Conservation (phyloP, 495 filamentous ascomycete genomes). For the Daldinia grandis region DNA sequence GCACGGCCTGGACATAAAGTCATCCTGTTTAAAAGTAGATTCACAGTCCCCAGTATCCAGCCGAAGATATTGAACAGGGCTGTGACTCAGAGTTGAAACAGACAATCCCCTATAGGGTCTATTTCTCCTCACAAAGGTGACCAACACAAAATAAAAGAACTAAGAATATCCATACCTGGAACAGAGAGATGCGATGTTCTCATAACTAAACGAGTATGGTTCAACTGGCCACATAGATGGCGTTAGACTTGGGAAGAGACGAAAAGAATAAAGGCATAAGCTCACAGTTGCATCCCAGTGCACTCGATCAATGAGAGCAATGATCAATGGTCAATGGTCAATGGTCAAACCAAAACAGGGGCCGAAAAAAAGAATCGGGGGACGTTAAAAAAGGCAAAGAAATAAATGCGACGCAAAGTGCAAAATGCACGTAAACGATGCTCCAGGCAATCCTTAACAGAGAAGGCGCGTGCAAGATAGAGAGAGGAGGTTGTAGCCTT, state of each 20-base stretch:
- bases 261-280: background rate
- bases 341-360: background rate
- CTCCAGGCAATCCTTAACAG: background rate
- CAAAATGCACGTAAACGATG: constrained; percentile 1
- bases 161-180: constrained; percentile 21
- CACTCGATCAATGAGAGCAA: background rate
- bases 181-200: constrained; percentile 1
- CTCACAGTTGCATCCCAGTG: background rate
- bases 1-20: background rate
- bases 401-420: background rate
- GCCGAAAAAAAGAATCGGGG: background rate
- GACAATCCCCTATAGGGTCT: background rate
- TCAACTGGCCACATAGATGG: background rate
- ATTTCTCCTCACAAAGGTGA: background rate
- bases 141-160: background rate
- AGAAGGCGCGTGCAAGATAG: background rate
- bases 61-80: background rate
- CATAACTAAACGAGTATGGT: constrained; percentile 6
- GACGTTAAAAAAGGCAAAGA: background rate
- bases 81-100: background rate
- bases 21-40: background rate
- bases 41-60: background rate
- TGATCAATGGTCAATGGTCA: too few species aligned
- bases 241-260: background rate
- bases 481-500: background rate